Evolutionary conservation across 1,284 basidiomycete genomes (phyloP), one percentile per base, ranked within the genome.

Genomic region (Ceratobasidium sp.): DNA sequence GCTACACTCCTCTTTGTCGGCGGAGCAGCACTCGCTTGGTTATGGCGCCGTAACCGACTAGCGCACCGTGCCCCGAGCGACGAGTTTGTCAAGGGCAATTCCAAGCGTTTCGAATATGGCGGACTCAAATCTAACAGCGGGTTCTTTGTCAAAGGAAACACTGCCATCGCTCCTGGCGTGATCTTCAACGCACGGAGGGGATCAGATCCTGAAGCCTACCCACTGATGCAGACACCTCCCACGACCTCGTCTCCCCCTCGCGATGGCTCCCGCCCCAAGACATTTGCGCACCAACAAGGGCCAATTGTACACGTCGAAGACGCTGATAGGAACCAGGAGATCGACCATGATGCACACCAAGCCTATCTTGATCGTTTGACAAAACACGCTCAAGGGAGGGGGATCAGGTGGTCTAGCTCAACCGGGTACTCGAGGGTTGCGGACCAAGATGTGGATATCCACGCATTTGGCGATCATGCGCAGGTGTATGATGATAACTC

Each of bases 11-110:
- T 40, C 22, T 8, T 52, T 15, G 4, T 52, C 2, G 60, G 60
- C 13, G 32, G 25, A 17, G 32, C 7, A 10, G 47, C 47, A 3
- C 45, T 64, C 47, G 47, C 3, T 5, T 64, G 60, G 60, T 32
- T 64, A 45, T 64, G 60, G 60, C 3, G 32, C 15, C 60, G 60
- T 10, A 35, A 27, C 17, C 45, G 49, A 20, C 31, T 32, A 52
- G 52, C 60, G 12, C 60, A 64, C 20, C 60, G 60, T 6, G 60
- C 60, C 15, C 60, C 60, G 17, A 64, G 60, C 34, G 60, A 64
- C 5, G 60, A 64, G 17, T 64, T 64, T 29, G 25, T 50, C 29
- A 6, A 27, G 3, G 42, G 27, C 42, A 35, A 34, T 35, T 35
- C 32, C 10, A 22, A 15, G 27, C 42, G n/a, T 22, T 64, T 64